These are phyloP conservation scores for Xylaria sp. DNA, from an alignment of 2,329 filamentous ascomycete genomes.

Conservation along the genomic window DNA sequence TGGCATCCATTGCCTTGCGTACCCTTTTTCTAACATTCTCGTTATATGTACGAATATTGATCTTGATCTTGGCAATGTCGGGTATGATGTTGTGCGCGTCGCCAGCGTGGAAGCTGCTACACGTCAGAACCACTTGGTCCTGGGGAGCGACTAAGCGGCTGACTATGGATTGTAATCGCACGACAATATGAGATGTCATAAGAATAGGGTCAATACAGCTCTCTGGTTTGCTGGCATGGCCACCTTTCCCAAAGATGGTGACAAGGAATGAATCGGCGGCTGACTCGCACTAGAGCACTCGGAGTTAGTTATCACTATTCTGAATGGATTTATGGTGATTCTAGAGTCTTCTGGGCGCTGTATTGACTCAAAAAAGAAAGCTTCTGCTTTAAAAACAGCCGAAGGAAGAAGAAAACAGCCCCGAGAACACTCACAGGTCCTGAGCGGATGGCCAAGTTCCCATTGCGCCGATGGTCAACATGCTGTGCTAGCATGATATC, in stretches of 20 bases:
- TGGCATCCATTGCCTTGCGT: not conserved
- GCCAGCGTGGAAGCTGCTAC: not conserved
- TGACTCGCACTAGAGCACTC: not conserved
- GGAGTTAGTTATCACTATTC: too few relatives aligned
- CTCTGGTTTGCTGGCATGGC: not conserved
- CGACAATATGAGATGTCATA: not conserved
- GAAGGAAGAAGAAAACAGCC: too few relatives aligned
- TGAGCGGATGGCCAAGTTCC: not conserved
- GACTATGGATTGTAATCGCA: constrained; percentile 5
- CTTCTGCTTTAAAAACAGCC: too few relatives aligned
- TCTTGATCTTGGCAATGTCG: not conserved
- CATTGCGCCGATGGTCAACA: constrained; percentile 1
- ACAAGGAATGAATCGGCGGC: not conserved
- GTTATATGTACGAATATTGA: not conserved
- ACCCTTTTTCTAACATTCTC: not conserved
- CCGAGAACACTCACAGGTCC: not conserved
- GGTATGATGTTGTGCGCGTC: constrained; percentile 6
- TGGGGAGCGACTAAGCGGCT: constrained; percentile 3
- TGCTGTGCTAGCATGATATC: not conserved
- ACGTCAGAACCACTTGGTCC: not conserved
- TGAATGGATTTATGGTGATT: too few relatives aligned
- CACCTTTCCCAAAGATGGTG: not conserved
- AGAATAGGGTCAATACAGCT: constrained; percentile 5
- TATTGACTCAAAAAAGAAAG: too few relatives aligned
- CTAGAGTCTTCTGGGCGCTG: too few relatives aligned